Evolutionary conservation across 139 green algal genomes (phyloP), one percentile per base, ranked within the genome.

Genomic region (Dunaliella sp.): DNA sequence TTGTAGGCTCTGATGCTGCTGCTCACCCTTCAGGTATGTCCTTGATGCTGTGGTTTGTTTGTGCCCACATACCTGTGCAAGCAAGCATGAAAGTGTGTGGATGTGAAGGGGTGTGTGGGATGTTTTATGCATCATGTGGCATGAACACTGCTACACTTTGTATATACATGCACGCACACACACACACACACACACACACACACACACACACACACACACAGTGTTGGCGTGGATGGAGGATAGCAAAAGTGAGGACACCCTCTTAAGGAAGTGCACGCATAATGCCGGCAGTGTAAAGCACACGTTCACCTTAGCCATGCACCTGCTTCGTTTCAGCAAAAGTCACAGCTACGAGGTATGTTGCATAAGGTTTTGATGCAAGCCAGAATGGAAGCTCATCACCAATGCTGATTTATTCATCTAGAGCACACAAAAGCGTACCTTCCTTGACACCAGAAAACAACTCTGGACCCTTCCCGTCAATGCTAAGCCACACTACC

Each of bases 261-360:
- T 16, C 48, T 65, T 16, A 7, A 7, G 48, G 48, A 65, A 65
- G 48, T 65, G 48, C 48, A 16, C 16, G 77, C 32, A 21, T 32
- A 82, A 82, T 31, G 48, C 48, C 33, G 77, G 77, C 31, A 24
- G 48, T 82, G 77, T 48, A 21, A 82, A 82, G 77, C 77, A 82
- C 33, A 31, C 77, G 2, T 82, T 82, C 77, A 82, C 34, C 3
- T 31, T 82, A 25, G 77, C 77, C 31, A 80, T 80, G 74, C 74
- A 80, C 25, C 21, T 80, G 30, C 25, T 80, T 12, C 74, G 74
- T 3, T 21, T 33, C 30, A 65, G 48, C 48, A 65, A 65, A 26
- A 16, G 16, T 65, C 16, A 65, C 48, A 65, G 48, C 48, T 65
- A 65, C 16, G 48, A 65, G 30, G 74, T 80, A 22, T 3, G 74